phyloP scores from a whole-genome alignment of 768 basidiomycete species.

The Hericium erinaceus region DNA sequence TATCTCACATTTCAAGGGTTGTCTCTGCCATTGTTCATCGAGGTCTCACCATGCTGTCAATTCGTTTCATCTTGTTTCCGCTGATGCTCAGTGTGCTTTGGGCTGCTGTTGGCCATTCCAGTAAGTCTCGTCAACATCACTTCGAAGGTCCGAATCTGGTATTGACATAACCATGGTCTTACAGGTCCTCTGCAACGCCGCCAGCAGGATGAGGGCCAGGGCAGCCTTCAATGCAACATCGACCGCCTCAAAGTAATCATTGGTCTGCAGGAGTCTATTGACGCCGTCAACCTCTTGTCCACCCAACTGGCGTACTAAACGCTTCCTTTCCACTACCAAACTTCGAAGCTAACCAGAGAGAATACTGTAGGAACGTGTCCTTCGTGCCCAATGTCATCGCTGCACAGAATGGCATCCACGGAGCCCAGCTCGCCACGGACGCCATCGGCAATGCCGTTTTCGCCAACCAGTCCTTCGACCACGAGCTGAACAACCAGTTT shows the following conservation, averaged over 20 bases:
- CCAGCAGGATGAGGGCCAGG: background rate
- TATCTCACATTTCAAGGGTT: too few species aligned
- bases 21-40: too few species aligned
- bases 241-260: background rate
- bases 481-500: background rate
- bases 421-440: background rate
- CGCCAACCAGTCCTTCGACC: background rate
- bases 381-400: background rate
- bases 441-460: background rate
- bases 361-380: background rate
- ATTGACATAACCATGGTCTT: background rate
- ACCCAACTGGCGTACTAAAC: background rate
- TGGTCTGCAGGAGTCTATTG: background rate
- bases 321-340: background rate
- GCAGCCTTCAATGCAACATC: background rate
- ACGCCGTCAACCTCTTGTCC: constrained; percentile 1
- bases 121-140: too few species aligned
- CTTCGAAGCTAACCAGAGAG: background rate
- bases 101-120: too few species aligned
- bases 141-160: too few species aligned
- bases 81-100: too few species aligned
- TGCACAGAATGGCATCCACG: background rate
- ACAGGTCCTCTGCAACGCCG: background rate
- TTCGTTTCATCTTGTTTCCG: too few species aligned
- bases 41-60: too few species aligned